Base-by-base conservation (phyloP, 73 alveolate genomes). In the Effrenium voratum region DNA sequence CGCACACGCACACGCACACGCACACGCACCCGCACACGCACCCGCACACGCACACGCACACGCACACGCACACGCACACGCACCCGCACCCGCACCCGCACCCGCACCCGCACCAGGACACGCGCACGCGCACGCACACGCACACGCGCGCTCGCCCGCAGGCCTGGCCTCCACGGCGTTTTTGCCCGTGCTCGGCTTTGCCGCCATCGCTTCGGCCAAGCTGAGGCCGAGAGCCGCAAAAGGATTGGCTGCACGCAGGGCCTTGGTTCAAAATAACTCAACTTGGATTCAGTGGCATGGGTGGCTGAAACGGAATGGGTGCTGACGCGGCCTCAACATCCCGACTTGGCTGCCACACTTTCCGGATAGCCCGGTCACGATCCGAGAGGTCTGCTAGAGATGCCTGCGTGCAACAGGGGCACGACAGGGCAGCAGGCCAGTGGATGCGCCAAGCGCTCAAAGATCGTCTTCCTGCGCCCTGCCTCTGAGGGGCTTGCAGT, bases 161-260 rank as follows among this genome's bases (percentile, higher is more conserved):
- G 36, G 82, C 82, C 30, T 59, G 22, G 47, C 95, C 95, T 87
- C 95, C 63, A 50, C 95, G n/a, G 95, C 95, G 34, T 73, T 60
- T 40, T 87, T 87, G 34, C 95, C 95, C 8, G 95, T 83, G 24
- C 95, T 83, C 41, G 88, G 88, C 63, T 28, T 43, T n/a, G 95
- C 95, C 30, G 95, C 95, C 52, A 87, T n/a, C 30, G 95, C 83
- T 45, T 87, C 95, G 2, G 49, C 60, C 47, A 73, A 75, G 84
- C 84, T 60, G 50, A 87, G 63, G 52, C 95, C 95, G 84, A 87
- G 66, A 2, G 95, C 84, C 28, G 95, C 95, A 40, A 59, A 87
- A 66, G 95, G 60, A 30, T 87, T 82, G 38, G 95, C 95, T 32
- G 95, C 95, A 24, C 95, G 95, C 38, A 87, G 95, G 52, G 95